phyloP scores from a whole-genome alignment of 768 basidiomycete species.

The Mycena floridula region DNA sequence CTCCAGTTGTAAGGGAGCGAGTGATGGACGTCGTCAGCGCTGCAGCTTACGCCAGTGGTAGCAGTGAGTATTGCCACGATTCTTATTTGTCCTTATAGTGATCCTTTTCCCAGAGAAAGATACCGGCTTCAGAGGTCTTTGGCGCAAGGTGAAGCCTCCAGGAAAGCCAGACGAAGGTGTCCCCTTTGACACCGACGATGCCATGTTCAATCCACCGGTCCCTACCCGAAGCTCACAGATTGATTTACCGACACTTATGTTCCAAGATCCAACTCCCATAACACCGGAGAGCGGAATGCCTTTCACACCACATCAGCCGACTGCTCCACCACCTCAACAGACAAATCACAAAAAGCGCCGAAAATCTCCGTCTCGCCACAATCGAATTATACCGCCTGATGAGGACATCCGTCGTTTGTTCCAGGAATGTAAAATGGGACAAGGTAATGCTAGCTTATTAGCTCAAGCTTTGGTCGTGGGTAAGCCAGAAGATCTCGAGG shows the following conservation, averaged over 20 bases:
- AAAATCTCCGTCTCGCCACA: constrained; percentile 16
- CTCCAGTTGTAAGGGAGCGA: constrained; percentile 77
- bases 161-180: constrained; percentile 83
- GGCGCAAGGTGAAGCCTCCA: constrained; percentile 73
- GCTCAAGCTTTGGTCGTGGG: constrained; percentile 65
- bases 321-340: background rate
- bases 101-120: constrained; percentile 17
- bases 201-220: constrained; percentile 69
- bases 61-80: constrained; percentile 25
- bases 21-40: constrained; percentile 78
- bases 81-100: background rate
- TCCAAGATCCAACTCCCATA: background rate
- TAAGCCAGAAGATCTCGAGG: constrained; percentile 63
- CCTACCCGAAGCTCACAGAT: constrained; percentile 31
- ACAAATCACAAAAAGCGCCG: constrained; percentile 24
- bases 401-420: constrained; percentile 82
- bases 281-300: background rate
- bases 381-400: constrained; percentile 59
- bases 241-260: constrained; percentile 4
- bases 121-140: constrained; percentile 65
- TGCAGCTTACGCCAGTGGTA: constrained; percentile 63
- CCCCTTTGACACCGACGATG: constrained; percentile 72
- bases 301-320: background rate
- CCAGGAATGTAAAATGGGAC: constrained; percentile 80
- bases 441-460: constrained; percentile 73